Evolutionary conservation across 371 early-diverging fungal genomes (phyloP).

Genomic region (Zychaea mexicana): DNA sequence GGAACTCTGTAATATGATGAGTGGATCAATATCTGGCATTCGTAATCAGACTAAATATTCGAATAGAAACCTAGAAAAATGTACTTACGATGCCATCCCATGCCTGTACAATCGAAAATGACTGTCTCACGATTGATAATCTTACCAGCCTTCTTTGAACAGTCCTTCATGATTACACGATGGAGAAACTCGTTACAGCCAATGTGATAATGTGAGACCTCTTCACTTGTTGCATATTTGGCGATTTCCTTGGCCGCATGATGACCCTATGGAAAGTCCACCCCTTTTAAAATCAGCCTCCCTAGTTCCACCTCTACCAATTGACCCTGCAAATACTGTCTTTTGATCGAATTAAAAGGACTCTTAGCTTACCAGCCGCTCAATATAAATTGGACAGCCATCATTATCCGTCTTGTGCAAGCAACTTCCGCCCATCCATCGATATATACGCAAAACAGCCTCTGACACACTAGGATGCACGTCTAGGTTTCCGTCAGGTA

Average conservation of each 20-base stretch:
- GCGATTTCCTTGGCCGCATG: constrained; percentile 78
- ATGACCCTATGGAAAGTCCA: constrained; percentile 48
- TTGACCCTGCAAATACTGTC: no score
- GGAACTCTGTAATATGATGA: constrained; percentile 51
- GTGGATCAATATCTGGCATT: neutral
- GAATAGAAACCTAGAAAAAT: neutral
- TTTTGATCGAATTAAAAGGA: neutral
- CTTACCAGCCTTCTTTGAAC: constrained; percentile 64
- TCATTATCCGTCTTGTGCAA: constrained; percentile 83
- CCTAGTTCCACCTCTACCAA: no score
- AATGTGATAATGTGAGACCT: constrained; percentile 73
- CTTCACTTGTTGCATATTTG: constrained; percentile 61
- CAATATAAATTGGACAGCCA: constrained; percentile 82
- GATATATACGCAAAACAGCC: constrained; percentile 64
- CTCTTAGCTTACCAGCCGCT: constrained; percentile 60
- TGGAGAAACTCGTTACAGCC: constrained; percentile 79
- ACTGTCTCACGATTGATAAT: constrained; percentile 78
- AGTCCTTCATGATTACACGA: constrained; percentile 73
- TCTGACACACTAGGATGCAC: constrained; percentile 67
- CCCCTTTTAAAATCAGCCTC: neutral
- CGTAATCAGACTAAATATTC: no score
- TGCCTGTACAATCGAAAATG: constrained; percentile 83
- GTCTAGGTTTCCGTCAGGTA: constrained; percentile 72
- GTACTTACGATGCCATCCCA: constrained; percentile 71
- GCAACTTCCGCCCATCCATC: constrained; percentile 79